Base-by-base conservation (phyloP, 2,329 filamentous ascomycete genomes). In the Aspergillus latus region DNA sequence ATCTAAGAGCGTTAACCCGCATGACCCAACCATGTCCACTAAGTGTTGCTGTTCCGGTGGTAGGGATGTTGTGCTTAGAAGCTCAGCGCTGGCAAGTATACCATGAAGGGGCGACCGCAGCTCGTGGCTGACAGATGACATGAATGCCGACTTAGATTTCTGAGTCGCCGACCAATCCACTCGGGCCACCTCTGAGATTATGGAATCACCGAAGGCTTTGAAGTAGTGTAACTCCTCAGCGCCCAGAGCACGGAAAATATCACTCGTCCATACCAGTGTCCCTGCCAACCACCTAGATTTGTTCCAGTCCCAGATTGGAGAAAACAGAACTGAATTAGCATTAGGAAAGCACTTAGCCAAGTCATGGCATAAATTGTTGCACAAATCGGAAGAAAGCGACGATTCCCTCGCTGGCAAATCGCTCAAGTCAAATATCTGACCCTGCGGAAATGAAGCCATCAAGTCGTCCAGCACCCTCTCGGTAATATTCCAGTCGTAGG, bases 61-160 rank as follows among this genome's bases (percentile, higher is more conserved):
- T 28, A 67, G 67, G 10, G 66, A 66, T 10, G 76, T 79, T 6
- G 78, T 76, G 7, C 72, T 69, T 3, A 82, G 65, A 10, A 81
- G 75, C 52, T 82, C 79, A 1, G 75, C 68, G 2, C 75, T 78
- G 1, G 76, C 79, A 11, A 76, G 62, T 21, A 76, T 72, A 26
- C 75, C 78, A 56, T 76, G 80, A 50, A 75, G 66, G 43, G 72
- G 80, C 40, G 63, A 74, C 13, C 78, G 68, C 6, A 82, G 63
- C 60, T 82, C 80, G 54, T 82, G 80, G 30, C 74, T 78, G 28
- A 82, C 80, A 2, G 74, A 78, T 1, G 77, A 76, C 30, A 83
- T 76, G 49, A 83, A 82, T 10, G 80, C 78, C 1, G 73, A 74
- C 58, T 83, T 83, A 26, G 78, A 74, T 28, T 74, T 72, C 51